Percentiles rank a stretch among this genome's conserved stretches.
Evolutionary conservation across 805 yeast species (phyloP).

Genomic region (Millerozyma acaciae): DNA sequence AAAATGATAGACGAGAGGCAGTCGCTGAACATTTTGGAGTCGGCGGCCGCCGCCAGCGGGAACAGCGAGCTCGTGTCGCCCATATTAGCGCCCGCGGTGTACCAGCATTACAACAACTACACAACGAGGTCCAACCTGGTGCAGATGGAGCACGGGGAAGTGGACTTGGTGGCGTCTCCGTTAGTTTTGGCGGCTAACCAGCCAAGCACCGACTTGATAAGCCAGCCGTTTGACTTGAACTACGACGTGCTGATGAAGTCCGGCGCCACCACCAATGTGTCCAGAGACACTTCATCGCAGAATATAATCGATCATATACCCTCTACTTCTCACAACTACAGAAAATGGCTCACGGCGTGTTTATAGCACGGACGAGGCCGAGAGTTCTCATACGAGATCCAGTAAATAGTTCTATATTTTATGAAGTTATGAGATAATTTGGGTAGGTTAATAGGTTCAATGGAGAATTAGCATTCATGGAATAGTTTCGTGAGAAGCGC

Average conservation of each 20-base stretch:
- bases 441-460: no score
- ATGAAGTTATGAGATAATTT: constrained; percentile 3
- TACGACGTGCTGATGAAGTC: constrained; percentile 23
- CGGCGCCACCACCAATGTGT: constrained; percentile 8
- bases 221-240: constrained; percentile 27
- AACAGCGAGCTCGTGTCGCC: constrained; percentile 30
- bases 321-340: constrained; percentile 35
- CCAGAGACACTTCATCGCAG: constrained; percentile 3
- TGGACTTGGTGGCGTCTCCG: constrained; percentile 3
- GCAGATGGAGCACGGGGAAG: background rate
- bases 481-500: no score
- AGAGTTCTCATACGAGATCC: no score
- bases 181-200: constrained; percentile 2
- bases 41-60: constrained; percentile 3
- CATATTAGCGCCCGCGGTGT: constrained; percentile 33
- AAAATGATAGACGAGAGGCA: constrained; percentile 28
- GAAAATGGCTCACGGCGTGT: constrained; percentile 38
- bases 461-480: no score
- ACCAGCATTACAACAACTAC: constrained; percentile 18
- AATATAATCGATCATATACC: constrained; percentile 11
- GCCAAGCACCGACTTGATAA: constrained; percentile 17
- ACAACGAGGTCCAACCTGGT: constrained; percentile 1
- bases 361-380: constrained; percentile 10
- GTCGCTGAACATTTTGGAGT: constrained; percentile 13
- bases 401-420: constrained; percentile 1